Evolutionary conservation across 2,329 filamentous ascomycete species (phyloP).

Genomic region (Ophiocordyceps australis): DNA sequence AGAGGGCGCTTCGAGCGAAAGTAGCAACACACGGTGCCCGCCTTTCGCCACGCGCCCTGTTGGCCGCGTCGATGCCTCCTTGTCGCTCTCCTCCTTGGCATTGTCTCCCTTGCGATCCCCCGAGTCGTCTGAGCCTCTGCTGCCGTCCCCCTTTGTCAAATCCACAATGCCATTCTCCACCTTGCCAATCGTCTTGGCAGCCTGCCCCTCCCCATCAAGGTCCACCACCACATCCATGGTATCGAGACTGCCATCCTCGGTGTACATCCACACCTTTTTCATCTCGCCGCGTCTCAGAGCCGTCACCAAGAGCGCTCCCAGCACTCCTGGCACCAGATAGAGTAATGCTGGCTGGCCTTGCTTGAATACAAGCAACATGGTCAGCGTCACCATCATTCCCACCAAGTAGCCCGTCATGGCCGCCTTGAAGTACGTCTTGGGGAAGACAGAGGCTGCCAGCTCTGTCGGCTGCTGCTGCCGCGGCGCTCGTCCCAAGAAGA

Average conservation of each 20-base stretch:
- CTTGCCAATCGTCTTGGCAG: conserved; percentile 19
- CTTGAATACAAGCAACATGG: conserved; percentile 58
- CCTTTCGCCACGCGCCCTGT: conserved; percentile 5
- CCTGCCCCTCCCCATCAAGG: conserved; percentile 27
- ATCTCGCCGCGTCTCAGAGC: conserved; percentile 56
- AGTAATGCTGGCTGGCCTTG: conserved; percentile 81
- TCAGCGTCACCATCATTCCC: conserved; percentile 61
- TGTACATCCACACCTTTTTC: conserved; percentile 62
- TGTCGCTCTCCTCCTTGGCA: conserved; percentile 4
- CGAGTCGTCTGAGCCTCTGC: conserved; percentile 3
- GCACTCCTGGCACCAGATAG: conserved; percentile 78
- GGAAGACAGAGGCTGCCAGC: conserved; percentile 35
- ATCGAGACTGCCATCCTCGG: conserved; percentile 48
- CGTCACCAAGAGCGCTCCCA: conserved; percentile 58
- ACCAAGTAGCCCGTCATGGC: conserved; percentile 58
- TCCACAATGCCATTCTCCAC: conserved; percentile 18
- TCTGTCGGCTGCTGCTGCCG: conserved; percentile 9
- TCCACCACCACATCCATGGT: conserved; percentile 35
- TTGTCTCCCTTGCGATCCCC: conserved; percentile 5
- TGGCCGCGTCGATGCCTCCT: no score
- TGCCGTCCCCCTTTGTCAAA: conserved; percentile 10
- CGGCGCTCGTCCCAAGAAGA: conserved; percentile 9
- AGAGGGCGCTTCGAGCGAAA: conserved; percentile 14
- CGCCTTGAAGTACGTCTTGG: conserved; percentile 73
- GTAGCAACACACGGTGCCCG: conserved; percentile 12